These are phyloP conservation scores for Fusarium liriodendri DNA, from an alignment of 2,329 filamentous ascomycete species.

Conservation along the genomic window DNA sequence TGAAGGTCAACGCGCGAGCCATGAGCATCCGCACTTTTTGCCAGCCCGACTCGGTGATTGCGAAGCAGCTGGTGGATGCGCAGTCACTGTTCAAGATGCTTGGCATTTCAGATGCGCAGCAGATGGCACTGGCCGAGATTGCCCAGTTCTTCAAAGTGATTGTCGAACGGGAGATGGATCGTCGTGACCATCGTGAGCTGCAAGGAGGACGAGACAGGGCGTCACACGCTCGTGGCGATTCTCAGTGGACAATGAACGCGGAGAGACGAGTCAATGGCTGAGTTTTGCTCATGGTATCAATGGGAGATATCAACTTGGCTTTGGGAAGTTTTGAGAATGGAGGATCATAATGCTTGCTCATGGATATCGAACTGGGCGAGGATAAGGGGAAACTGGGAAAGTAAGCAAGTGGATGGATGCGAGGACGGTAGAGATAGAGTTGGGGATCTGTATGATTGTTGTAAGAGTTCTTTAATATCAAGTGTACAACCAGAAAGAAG, in stretches of 20 bases:
- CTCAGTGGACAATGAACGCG: constrained; percentile 15
- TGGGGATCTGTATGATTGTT: background rate
- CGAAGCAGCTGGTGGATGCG: constrained; percentile 67
- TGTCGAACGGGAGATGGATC: constrained; percentile 58
- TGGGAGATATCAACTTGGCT: background rate
- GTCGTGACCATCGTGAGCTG: constrained; percentile 38
- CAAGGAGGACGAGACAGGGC: constrained; percentile 29
- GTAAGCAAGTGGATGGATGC: background rate
- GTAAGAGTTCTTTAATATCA: background rate
- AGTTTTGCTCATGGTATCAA: background rate
- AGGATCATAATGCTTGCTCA: background rate
- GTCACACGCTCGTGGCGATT: constrained; percentile 4
- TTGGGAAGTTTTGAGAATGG: background rate
- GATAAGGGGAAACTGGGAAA: background rate
- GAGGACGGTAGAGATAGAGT: background rate
- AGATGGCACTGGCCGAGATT: constrained; percentile 61
- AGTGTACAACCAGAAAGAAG: background rate
- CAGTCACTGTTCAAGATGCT: constrained; percentile 63
- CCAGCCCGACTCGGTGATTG: constrained; percentile 67
- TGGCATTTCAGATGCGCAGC: constrained; percentile 56
- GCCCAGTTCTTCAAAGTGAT: constrained; percentile 66
- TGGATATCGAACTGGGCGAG: background rate
- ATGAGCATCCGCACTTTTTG: constrained; percentile 68
- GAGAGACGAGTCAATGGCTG: background rate
- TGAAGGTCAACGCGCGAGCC: constrained; percentile 63